Conservation (phyloP, 139 green algal species). For the Coelastrella sp. region DNA sequence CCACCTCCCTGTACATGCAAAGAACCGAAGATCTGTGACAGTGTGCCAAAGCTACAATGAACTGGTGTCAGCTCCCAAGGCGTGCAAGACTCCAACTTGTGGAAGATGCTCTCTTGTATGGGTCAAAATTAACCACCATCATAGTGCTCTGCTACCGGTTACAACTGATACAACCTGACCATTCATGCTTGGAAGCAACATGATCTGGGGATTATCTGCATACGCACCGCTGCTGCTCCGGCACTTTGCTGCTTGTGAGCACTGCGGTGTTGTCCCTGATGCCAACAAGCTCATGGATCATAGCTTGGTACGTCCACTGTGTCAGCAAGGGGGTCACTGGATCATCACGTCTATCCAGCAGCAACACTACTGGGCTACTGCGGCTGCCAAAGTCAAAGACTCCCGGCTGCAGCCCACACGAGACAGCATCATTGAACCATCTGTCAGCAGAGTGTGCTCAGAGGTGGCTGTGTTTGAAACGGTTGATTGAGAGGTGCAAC, state of each 20-base stretch:
- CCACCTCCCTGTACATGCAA: conserved; percentile 61
- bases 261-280: conserved; percentile 72
- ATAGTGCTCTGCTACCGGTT: too few relatives aligned
- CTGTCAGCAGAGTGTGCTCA: too few relatives aligned
- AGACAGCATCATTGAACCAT: too few relatives aligned
- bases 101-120: too few relatives aligned
- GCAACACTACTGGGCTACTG: conserved; percentile 77
- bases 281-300: conserved; percentile 95
- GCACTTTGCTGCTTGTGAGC: conserved; percentile 67
- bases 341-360: conserved; percentile 90
- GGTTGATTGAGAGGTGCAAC: too few relatives aligned
- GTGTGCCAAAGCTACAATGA: too few relatives aligned
- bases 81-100: too few relatives aligned
- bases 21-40: too few relatives aligned
- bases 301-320: conserved; percentile 85
- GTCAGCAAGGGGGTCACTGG: conserved; percentile 90
- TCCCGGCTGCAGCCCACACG: conserved; percentile 28
- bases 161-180: neutral
- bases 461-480: too few relatives aligned
- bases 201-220: neutral
- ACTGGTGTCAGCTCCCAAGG: too few relatives aligned
- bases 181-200: neutral
- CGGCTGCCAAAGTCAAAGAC: conserved; percentile 90
- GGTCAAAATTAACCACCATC: too few relatives aligned
- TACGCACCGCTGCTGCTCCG: conserved; percentile 65